A percentile compares a stretch with the other conserved stretches of the same genome.
Evolutionary conservation across 345 rosid genomes (phyloP).

Genomic region (Brassica juncea): DNA sequence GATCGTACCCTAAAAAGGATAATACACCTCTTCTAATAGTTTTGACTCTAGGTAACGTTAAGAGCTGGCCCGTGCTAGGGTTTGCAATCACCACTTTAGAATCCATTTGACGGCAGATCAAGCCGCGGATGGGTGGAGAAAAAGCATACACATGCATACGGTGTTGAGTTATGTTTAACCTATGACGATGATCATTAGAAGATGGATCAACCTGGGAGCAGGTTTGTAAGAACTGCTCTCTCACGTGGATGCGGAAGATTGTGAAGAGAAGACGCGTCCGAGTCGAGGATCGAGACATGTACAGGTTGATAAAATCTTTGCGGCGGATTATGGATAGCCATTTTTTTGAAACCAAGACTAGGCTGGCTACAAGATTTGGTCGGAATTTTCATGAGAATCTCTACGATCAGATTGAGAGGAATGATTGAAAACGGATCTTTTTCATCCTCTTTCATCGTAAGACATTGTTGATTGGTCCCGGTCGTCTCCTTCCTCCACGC

Average conservation of each 20-base stretch:
- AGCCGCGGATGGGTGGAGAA: too few species aligned
- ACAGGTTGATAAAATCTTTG: neutral
- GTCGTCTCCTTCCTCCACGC: neutral
- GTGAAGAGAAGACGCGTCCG: neutral
- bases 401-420: neutral
- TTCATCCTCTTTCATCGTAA: neutral
- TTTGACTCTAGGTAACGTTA: neutral
- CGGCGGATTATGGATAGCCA: neutral
- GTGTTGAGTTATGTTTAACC: neutral
- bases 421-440: neutral
- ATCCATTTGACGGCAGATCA: neutral
- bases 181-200: neutral
- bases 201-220: slow-evolving; percentile 8
- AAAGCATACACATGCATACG: neutral
- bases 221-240: neutral
- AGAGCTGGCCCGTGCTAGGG: neutral
- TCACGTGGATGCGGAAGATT: neutral
- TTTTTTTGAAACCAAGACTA: neutral
- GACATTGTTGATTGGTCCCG: neutral
- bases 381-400: neutral
- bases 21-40: neutral
- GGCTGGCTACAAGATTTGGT: neutral
- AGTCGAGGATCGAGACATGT: neutral
- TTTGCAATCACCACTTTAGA: neutral
- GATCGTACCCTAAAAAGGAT: too few species aligned